Evolutionary conservation across 345 rosid species (phyloP).

Genomic region (Rhodamnia rubescens): DNA sequence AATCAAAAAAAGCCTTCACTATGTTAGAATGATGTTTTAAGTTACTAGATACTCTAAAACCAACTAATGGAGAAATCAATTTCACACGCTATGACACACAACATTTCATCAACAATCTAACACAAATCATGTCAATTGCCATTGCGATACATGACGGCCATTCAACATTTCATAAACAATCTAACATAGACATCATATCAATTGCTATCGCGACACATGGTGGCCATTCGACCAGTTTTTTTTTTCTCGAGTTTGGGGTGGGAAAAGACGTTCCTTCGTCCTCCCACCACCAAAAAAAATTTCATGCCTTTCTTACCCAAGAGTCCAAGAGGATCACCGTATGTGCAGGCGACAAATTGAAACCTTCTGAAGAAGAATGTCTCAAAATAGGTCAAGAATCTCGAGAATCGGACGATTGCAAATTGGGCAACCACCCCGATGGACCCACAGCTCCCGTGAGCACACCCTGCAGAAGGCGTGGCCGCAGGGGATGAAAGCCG

Average conservation of each 20-base stretch:
- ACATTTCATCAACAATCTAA: background rate
- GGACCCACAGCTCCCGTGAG: conserved; percentile 54
- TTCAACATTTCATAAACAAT: background rate
- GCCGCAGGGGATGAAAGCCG: conserved; percentile 93
- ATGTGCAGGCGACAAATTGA: background rate
- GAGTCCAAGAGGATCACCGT: background rate
- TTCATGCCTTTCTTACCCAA: background rate
- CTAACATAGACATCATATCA: background rate
- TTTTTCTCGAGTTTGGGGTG: background rate
- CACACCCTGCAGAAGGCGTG: conserved; percentile 76
- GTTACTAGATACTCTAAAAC: background rate
- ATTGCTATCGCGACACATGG: rapidly evolving
- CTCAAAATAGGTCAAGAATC: conserved; percentile 62
- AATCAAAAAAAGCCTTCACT: background rate
- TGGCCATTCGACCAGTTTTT: background rate
- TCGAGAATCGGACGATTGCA: conserved; percentile 68
- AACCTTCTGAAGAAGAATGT: background rate
- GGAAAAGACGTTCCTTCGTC: background rate
- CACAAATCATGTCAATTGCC: background rate
- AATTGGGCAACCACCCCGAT: conserved; percentile 60
- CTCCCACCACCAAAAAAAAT: background rate
- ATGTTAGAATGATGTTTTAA: background rate
- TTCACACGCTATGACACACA: background rate
- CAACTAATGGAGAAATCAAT: background rate
- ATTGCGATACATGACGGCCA: no score